phyloP scores from a whole-genome alignment of 495 filamentous ascomycete species.

The Podospora sp. region DNA sequence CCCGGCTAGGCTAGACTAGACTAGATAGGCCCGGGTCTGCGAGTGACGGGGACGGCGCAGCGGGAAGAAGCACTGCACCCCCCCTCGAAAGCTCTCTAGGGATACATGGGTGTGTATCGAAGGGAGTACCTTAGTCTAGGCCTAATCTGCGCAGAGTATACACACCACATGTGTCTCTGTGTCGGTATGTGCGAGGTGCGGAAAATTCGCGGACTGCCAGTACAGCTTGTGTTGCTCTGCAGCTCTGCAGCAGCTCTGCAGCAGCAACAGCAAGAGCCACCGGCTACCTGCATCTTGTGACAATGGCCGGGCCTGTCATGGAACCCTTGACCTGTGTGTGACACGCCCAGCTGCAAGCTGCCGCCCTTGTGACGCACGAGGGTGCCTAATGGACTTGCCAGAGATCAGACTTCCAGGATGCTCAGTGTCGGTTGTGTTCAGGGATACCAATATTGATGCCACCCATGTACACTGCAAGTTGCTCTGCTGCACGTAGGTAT shows the following conservation, averaged over 20 bases:
- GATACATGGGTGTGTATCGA: not conserved
- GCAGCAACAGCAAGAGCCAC: too few species aligned
- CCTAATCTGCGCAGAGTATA: not conserved
- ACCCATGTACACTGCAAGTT: too few species aligned
- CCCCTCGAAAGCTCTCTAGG: too few species aligned
- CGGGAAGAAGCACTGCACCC: too few species aligned
- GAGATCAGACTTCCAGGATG: not conserved
- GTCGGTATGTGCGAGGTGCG: not conserved
- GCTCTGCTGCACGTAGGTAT: not conserved
- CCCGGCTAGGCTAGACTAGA: too few species aligned
- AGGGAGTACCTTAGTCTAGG: too few species aligned
- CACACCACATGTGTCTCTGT: not conserved
- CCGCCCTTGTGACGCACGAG: not conserved
- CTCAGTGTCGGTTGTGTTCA: conserved; percentile 6
- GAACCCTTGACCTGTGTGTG: not conserved
- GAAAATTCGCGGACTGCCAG: not conserved
- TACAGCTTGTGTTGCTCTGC: not conserved
- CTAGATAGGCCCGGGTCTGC: too few species aligned
- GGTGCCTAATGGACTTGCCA: not conserved
- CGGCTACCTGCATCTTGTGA: not conserved
- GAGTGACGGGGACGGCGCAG: too few species aligned
- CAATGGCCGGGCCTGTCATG: conserved; percentile 8
- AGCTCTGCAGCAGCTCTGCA: not conserved
- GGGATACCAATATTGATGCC: conserved; percentile 10
- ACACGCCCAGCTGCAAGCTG: not conserved